Conservation (phyloP, 352 stramenopile genomes). For the Pythium phragmiticola region DNA sequence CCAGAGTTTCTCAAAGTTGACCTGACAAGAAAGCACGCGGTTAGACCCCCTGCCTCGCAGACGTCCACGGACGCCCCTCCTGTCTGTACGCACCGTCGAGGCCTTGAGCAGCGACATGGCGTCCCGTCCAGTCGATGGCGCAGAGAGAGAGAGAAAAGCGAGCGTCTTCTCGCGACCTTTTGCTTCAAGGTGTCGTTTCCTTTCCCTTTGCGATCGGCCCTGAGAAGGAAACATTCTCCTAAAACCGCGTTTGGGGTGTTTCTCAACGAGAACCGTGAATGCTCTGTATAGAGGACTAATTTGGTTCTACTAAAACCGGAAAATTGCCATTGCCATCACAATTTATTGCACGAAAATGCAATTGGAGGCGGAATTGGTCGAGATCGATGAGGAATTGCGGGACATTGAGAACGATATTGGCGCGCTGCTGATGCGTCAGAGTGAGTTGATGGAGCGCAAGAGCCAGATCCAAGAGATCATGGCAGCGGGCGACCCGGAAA, state of each 20-base stretch:
- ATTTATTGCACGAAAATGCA: conserved; percentile 17
- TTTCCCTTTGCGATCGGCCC: not conserved
- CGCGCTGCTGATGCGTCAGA: conserved; percentile 47
- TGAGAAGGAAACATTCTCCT: conserved; percentile 13
- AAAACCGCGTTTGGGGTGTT: conserved; percentile 23
- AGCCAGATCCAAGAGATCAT: conserved; percentile 39
- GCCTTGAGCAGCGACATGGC: conserved; percentile 83
- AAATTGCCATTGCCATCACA: not conserved
- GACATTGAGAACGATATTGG: conserved; percentile 56
- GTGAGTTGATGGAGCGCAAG: conserved; percentile 49
- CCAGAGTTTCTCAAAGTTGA: conserved; percentile 87
- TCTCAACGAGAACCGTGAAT: conserved; percentile 7
- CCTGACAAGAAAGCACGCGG: conserved; percentile 29
- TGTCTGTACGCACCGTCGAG: conserved; percentile 44
- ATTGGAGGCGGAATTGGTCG: conserved; percentile 35
- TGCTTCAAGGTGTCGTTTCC: conserved; percentile 32
- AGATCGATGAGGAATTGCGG: conserved; percentile 55
- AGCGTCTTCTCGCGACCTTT: not conserved
- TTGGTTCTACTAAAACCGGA: conserved; percentile 6
- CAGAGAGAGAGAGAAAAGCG: not conserved
- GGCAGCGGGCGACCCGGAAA: conserved; percentile 16
- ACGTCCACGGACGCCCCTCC: not conserved
- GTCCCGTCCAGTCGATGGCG: not conserved
- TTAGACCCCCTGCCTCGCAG: not conserved
- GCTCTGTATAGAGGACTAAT: conserved; percentile 3